Evolutionary conservation across 805 yeast genomes (phyloP).

Genomic region (Kluyveromyces starmeri): DNA sequence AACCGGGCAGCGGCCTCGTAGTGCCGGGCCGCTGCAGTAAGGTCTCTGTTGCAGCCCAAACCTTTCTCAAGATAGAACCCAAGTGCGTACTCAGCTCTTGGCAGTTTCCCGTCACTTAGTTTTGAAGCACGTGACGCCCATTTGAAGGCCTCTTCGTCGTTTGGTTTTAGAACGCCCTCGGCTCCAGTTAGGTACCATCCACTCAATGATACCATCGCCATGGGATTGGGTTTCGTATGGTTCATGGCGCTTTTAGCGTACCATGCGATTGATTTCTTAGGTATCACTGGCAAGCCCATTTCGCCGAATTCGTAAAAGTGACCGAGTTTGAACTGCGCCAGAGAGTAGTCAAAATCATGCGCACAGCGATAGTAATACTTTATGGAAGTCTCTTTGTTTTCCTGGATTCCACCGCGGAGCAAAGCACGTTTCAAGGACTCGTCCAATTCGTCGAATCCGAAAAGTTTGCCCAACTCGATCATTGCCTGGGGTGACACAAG

Average conservation of each 20-base stretch:
- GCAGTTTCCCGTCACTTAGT: conserved; percentile 44
- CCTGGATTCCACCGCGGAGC: conserved; percentile 9
- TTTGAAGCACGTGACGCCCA: conserved; percentile 53
- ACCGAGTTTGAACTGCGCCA: conserved; percentile 65
- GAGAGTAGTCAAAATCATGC: conserved; percentile 44
- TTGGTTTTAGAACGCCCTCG: conserved; percentile 40
- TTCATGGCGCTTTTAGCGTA: conserved; percentile 51
- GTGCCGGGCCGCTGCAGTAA: conserved; percentile 38
- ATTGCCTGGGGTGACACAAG: conserved; percentile 42
- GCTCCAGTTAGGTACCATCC: conserved; percentile 77
- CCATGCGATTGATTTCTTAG: conserved; percentile 62
- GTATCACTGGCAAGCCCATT: conserved; percentile 41
- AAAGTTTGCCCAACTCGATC: conserved; percentile 48
- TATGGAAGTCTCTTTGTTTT: conserved; percentile 37
- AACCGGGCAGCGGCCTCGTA: conserved; percentile 53
- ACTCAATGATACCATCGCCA: conserved; percentile 62
- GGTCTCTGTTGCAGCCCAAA: conserved; percentile 41
- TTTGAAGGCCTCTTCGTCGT: conserved; percentile 55
- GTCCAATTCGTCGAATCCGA: conserved; percentile 37
- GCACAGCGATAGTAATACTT: conserved; percentile 53
- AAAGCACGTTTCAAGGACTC: conserved; percentile 13
- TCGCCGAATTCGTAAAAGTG: conserved; percentile 66
- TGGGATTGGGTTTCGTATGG: conserved; percentile 45
- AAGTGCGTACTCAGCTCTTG: conserved; percentile 59
- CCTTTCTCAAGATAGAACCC: conserved; percentile 65